Evolutionary conservation across 768 basidiomycete genomes (phyloP).

Genomic region (Russula virescens): DNA sequence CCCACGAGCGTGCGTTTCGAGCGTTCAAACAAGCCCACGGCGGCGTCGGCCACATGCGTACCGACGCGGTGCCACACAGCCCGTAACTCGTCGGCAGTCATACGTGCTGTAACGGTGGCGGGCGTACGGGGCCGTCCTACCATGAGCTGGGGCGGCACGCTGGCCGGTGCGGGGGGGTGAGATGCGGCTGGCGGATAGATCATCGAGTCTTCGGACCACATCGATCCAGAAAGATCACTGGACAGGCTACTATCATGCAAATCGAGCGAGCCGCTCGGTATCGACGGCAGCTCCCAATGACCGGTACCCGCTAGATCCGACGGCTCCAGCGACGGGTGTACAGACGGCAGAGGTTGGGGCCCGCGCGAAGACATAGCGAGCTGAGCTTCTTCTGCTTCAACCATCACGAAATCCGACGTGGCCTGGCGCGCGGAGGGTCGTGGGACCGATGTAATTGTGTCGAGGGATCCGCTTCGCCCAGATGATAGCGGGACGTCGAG

Average conservation of each 20-base stretch:
- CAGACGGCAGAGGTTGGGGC: conserved; percentile 31
- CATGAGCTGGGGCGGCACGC: neutral
- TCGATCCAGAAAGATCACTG: conserved; percentile 46
- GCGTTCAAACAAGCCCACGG: conserved; percentile 60
- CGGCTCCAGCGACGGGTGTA: conserved; percentile 31
- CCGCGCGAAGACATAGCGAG: conserved; percentile 41
- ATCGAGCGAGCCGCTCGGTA: conserved; percentile 50
- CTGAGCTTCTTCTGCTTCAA: conserved; percentile 28
- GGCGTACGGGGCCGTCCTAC: conserved; percentile 12
- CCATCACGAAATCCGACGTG: conserved; percentile 33
- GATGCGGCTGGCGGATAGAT: conserved; percentile 31
- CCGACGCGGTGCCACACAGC: conserved; percentile 70
- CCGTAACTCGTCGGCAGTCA: conserved; percentile 62
- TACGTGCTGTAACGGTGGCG: conserved; percentile 31
- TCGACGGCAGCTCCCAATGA: conserved; percentile 63
- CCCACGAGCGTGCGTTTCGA: conserved; percentile 76
- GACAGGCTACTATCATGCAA: conserved; percentile 39
- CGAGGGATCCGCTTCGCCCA: conserved; percentile 18
- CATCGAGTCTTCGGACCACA: conserved; percentile 56
- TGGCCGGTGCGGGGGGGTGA: conserved; percentile 25
- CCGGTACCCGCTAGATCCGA: conserved; percentile 35
- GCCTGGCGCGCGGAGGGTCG: conserved; percentile 30
- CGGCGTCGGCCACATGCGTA: conserved; percentile 64
- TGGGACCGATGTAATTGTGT: conserved; percentile 24
- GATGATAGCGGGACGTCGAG: conserved; percentile 1